A percentile compares a stretch with the other conserved stretches of the same genome.
These are phyloP conservation scores for Asparagopsis taxiformis DNA, from an alignment of 31 red algal species.

Conservation along the genomic window DNA sequence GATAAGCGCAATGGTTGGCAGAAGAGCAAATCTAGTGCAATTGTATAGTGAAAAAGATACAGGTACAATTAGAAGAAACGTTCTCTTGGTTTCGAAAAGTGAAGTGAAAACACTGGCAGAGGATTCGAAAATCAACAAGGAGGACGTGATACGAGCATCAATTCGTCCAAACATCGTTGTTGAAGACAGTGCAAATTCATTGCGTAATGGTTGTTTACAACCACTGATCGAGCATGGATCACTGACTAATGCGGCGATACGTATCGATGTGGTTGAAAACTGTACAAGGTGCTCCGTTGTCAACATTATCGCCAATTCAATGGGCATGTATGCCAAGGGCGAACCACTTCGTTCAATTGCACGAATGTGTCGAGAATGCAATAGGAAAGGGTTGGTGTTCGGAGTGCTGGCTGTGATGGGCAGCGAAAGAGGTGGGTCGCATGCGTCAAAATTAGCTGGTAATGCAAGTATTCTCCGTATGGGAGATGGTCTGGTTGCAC, in stretches of 20 bases:
- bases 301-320: slow-evolving; percentile 27
- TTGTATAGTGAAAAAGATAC: neutral
- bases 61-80: slow-evolving; percentile 4
- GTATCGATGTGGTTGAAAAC: slow-evolving; percentile 6
- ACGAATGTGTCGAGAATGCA: slow-evolving; percentile 2
- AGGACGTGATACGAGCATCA: slow-evolving; percentile 5
- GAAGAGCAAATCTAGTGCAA: slow-evolving; percentile 13
- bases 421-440: too few relatives aligned
- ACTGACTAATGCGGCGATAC: neutral
- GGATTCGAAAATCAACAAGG: slow-evolving; percentile 2
- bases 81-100: slow-evolving; percentile 18
- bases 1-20: slow-evolving; percentile 11
- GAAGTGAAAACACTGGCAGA: slow-evolving; percentile 18
- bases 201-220: neutral
- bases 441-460: too few relatives aligned
- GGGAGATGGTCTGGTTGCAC: too few relatives aligned
- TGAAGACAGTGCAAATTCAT: neutral
- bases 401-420: slow-evolving; percentile 18
- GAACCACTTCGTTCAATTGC: slow-evolving; percentile 38
- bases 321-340: slow-evolving; percentile 4
- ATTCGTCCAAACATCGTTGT: slow-evolving; percentile 36
- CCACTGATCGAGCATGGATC: neutral
- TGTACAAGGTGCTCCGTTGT: slow-evolving; percentile 44
- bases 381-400: slow-evolving; percentile 30
- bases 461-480: too few relatives aligned